Base-by-base conservation (phyloP, 108 stramenopile genomes). In the Skeletonema tropicum region DNA sequence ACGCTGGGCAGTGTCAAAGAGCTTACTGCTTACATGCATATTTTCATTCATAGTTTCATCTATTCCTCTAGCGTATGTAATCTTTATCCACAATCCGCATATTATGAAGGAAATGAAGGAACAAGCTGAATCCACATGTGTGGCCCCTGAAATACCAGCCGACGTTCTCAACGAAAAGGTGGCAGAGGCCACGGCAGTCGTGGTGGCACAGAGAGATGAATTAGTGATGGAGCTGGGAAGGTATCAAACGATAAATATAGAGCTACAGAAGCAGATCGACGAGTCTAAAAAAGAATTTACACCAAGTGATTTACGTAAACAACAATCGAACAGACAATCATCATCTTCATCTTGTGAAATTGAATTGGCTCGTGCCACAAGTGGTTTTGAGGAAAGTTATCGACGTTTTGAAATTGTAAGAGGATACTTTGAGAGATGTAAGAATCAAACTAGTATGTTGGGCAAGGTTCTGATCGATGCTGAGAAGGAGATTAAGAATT, bases 311-410 rank as follows among this genome's bases (percentile, higher is more conserved):
- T n/a, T n/a, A n/a, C n/a, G n/a, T n/a, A n/a, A n/a, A n/a, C n/a
- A n/a, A n/a, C n/a, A n/a, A n/a, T n/a, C n/a, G n/a, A n/a, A n/a
- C n/a, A n/a, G n/a, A n/a, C n/a, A n/a, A n/a, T n/a, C n/a, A n/a
- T n/a, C n/a, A n/a, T n/a, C n/a, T n/a, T n/a, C n/a, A n/a, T n/a
- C n/a, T n/a, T 55, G 52, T 25, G 15, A 5, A 7, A 55, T 8
- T 2, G 5, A 55, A 8, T 55, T 55, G 25, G 23, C 15, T 2
- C 6, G 19, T 23, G 52, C 52, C 10, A 10, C 19, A 23, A 19
- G 17, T 55, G 52, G 52, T n/a, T 55, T 55, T 55, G 23, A 55
- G 52, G 52, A 55, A 55, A 55, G 52, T 23, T 55, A 55, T 11
- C 52, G 52, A 23, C 52, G 52, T 23, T 55, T 55, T 55, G 52